phyloP scores from a whole-genome alignment of 2,329 filamentous ascomycete genomes.

The Xylariales sp. region DNA sequence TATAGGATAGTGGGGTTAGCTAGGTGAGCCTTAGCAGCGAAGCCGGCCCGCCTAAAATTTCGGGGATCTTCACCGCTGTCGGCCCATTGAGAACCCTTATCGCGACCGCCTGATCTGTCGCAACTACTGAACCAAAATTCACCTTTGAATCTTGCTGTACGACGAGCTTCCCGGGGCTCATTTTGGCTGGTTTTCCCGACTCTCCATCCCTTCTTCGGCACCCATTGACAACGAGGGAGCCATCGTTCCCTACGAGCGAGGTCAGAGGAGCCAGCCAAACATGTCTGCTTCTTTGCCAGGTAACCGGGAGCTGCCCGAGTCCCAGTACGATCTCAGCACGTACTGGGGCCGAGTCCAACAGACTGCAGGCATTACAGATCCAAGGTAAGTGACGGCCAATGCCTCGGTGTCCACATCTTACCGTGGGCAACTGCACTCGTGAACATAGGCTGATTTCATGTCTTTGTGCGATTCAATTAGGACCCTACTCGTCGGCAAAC shows the following conservation, averaged over 20 bases:
- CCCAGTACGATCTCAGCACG: slow-evolving; percentile 86
- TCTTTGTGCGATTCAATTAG: slow-evolving; percentile 42
- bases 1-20: slow-evolving; percentile 3
- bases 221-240: neutral
- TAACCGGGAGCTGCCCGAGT: slow-evolving; percentile 78
- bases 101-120: neutral
- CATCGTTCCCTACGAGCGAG: too few relatives aligned
- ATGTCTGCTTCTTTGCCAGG: slow-evolving; percentile 67
- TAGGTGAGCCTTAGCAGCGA: neutral
- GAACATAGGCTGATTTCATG: neutral
- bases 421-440: too few relatives aligned
- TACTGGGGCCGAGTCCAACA: slow-evolving; percentile 95
- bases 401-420: too few relatives aligned
- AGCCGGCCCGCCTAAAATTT: slow-evolving; percentile 1
- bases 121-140: too few relatives aligned
- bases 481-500: slow-evolving; percentile 74
- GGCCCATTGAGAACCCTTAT: neutral
- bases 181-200: too few relatives aligned
- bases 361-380: slow-evolving; percentile 85
- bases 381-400: slow-evolving; percentile 65
- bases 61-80: neutral
- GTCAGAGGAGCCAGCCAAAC: slow-evolving; percentile 10
- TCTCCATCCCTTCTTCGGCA: too few relatives aligned
- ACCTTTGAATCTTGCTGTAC: too few relatives aligned
- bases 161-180: too few relatives aligned